Percentiles rank a stretch among this genome's conserved stretches.
These are phyloP conservation scores for Pestalotiopsis sp. DNA, from an alignment of 2,329 filamentous ascomycete species.

Conservation along the genomic window DNA sequence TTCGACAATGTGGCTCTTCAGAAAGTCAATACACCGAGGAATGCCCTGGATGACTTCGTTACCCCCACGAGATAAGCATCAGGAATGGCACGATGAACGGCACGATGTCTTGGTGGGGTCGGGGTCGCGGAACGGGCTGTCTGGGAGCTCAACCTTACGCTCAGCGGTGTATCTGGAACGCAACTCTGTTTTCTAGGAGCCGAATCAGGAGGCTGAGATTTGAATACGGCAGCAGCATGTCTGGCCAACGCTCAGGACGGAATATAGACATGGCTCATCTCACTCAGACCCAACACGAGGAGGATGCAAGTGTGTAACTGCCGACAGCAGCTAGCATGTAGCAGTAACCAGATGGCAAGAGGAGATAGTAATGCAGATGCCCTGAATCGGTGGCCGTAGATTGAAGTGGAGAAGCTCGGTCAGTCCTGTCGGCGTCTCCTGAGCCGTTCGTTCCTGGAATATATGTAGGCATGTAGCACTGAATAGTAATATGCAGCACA, in stretches of 20 bases:
- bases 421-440: not conserved
- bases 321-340: too few species aligned
- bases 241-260: not conserved
- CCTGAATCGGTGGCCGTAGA: not conserved
- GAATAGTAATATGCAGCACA: not conserved
- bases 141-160: not conserved
- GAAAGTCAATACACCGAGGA: not conserved
- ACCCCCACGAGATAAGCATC: not conserved
- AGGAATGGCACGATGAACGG: not conserved
- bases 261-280: not conserved
- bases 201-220: not conserved
- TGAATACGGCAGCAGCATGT: not conserved
- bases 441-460: not conserved
- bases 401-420: not conserved
- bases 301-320: not conserved
- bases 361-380: not conserved
- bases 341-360: not conserved
- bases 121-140: not conserved
- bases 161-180: not conserved
- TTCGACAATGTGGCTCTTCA: not conserved
- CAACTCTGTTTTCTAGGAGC: not conserved
- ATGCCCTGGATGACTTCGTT: not conserved
- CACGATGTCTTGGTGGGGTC: not conserved
- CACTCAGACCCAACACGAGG: not conserved
- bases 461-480: not conserved